Evolutionary conservation across 2,329 filamentous ascomycete species (phyloP).

Genomic region (Xylariomycetidae sp.): DNA sequence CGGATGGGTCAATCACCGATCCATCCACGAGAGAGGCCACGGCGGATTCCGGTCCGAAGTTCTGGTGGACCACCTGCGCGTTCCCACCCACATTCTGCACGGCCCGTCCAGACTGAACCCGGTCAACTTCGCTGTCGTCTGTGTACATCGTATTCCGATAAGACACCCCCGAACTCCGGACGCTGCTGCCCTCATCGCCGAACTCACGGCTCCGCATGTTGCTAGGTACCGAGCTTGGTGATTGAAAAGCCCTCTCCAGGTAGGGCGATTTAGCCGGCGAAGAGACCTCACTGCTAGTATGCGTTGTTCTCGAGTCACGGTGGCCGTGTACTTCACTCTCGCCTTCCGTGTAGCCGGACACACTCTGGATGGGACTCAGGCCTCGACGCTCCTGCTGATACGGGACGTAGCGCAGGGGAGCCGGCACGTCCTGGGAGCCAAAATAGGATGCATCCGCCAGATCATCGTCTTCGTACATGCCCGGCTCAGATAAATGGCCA

Average conservation of each 20-base stretch:
- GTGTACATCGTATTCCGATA: constrained; percentile 45
- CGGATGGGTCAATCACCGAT: constrained; percentile 61
- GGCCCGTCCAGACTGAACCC: constrained; percentile 58
- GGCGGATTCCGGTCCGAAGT: constrained; percentile 73
- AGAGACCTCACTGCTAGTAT: constrained; percentile 45
- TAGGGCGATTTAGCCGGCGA: constrained; percentile 54
- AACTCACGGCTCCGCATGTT: constrained; percentile 44
- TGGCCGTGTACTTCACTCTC: constrained; percentile 52
- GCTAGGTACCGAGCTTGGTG: constrained; percentile 51
- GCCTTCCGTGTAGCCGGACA: constrained; percentile 76
- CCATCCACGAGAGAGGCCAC: constrained; percentile 83
- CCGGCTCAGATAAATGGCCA: constrained; percentile 30
- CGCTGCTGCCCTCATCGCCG: constrained; percentile 54
- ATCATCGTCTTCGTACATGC: constrained; percentile 35
- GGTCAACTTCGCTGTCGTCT: constrained; percentile 52
- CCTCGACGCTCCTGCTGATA: constrained; percentile 64
- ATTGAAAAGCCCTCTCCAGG: constrained; percentile 36
- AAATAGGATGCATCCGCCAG: constrained; percentile 37
- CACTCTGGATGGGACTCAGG: constrained; percentile 85
- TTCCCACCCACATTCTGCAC: constrained; percentile 67
- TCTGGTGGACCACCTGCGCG: constrained; percentile 68
- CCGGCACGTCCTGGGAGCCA: constrained; percentile 56
- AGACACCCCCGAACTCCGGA: constrained; percentile 49
- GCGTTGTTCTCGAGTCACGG: constrained; percentile 51
- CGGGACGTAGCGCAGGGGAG: constrained; percentile 59